These are phyloP conservation scores for Persicaria maculosa DNA, from an alignment of 148 eudicot species.

Conservation along the genomic window DNA sequence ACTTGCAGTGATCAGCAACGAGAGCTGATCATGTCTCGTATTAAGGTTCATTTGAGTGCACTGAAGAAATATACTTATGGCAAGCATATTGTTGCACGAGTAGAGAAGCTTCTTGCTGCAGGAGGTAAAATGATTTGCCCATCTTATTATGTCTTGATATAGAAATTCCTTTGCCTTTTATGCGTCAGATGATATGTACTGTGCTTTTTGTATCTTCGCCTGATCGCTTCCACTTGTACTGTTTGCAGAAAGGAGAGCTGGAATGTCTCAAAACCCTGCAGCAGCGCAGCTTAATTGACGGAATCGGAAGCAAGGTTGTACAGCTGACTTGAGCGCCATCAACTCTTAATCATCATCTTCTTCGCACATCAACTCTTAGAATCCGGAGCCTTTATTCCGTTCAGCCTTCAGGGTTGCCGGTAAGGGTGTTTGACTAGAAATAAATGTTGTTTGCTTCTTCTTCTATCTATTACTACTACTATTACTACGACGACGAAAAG, in stretches of 20 bases:
- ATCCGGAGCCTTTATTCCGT: not conserved
- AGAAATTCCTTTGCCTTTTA: too few relatives aligned
- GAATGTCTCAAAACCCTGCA: slow-evolving; percentile 14
- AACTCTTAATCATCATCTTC: not conserved
- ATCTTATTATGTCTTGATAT: too few relatives aligned
- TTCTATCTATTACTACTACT: not conserved
- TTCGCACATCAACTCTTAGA: not conserved
- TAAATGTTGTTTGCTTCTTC: slow-evolving; percentile 1
- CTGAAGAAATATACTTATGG: slow-evolving; percentile 54
- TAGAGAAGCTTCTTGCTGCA: slow-evolving; percentile 48
- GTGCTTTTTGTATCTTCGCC: too few relatives aligned
- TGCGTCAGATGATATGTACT: too few relatives aligned
- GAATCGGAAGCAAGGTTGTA: not conserved
- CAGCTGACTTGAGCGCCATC: slow-evolving; percentile 10
- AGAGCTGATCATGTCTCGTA: slow-evolving; percentile 40
- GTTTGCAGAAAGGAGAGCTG: slow-evolving; percentile 12
- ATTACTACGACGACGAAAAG: not conserved
- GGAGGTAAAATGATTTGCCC: slow-evolving; percentile 25
- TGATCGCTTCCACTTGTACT: not conserved
- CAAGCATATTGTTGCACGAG: slow-evolving; percentile 57
- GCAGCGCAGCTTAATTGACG: not conserved
- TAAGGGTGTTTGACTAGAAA: not conserved
- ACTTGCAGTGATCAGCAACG: slow-evolving; percentile 48
- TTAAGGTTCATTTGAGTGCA: slow-evolving; percentile 48
- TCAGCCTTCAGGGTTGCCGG: not conserved